Percentiles rank a stretch among this genome's conserved stretches.
These are phyloP conservation scores for Cantharellus anzutake DNA, from an alignment of 768 basidiomycete genomes.

Conservation along the genomic window DNA sequence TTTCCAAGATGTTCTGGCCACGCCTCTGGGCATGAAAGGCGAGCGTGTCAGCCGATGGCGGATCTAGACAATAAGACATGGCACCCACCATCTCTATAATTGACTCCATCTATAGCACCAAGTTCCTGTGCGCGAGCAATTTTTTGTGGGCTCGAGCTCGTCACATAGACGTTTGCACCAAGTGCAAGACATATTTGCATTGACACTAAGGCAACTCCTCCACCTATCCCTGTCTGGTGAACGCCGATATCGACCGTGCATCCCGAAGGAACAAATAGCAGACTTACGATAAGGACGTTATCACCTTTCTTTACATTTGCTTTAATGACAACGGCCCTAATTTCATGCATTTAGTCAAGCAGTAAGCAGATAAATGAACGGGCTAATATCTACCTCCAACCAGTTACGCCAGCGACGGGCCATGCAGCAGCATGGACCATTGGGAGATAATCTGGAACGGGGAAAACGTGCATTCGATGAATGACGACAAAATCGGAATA, in stretches of 20 bases:
- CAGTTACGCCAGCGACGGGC: conserved; percentile 61
- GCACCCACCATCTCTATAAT: conserved; percentile 29
- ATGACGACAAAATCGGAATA: conserved; percentile 63
- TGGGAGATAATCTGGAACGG: conserved; percentile 43
- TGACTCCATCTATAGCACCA: conserved; percentile 62
- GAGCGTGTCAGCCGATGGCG: neutral
- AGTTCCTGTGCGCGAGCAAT: conserved; percentile 42
- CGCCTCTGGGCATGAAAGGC: conserved; percentile 18
- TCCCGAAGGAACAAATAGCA: neutral
- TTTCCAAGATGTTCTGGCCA: conserved; percentile 33
- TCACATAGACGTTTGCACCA: conserved; percentile 68
- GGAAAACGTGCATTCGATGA: conserved; percentile 40
- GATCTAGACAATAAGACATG: neutral
- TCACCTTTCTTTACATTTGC: conserved; percentile 42
- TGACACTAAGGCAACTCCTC: conserved; percentile 62
- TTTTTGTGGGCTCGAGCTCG: conserved; percentile 51
- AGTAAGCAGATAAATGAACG: neutral
- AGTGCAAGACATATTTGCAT: conserved; percentile 57
- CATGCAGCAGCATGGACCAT: conserved; percentile 56
- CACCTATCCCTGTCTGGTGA: conserved; percentile 46
- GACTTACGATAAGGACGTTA: conserved; percentile 39
- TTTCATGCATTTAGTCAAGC: neutral
- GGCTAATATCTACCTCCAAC: conserved; percentile 45
- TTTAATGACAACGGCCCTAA: conserved; percentile 46
- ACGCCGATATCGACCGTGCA: neutral